These are phyloP conservation scores for Hypoxylon perforatum DNA, from an alignment of 495 filamentous ascomycete genomes.

Conservation along the genomic window DNA sequence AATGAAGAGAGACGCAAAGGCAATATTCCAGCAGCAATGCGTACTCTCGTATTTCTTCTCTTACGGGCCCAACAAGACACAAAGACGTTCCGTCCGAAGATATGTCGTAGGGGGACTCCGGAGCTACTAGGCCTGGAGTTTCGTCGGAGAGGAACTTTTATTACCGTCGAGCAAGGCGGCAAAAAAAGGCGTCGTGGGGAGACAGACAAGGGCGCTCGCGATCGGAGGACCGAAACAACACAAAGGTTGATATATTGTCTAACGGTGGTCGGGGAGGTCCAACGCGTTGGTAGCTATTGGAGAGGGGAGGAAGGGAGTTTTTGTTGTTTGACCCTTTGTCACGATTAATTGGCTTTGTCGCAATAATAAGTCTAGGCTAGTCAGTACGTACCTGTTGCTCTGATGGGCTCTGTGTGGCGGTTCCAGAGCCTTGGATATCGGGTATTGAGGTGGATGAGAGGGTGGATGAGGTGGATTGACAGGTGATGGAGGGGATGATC, in stretches of 20 bases:
- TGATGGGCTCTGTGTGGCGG: conserved; percentile 10
- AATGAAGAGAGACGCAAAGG: conserved; percentile 39
- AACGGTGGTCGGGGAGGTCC: conserved; percentile 15
- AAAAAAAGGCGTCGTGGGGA: conserved; percentile 1
- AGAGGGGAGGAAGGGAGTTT: conserved; percentile 14
- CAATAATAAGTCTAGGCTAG: conserved; percentile 15
- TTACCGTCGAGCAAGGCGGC: conserved; percentile 2
- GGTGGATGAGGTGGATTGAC: background rate
- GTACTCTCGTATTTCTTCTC: conserved; percentile 28
- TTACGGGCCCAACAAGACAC: conserved; percentile 16
- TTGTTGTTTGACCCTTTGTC: conserved; percentile 28
- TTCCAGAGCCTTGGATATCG: conserved; percentile 23
- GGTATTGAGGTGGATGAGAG: no score
- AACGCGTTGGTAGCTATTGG: conserved; percentile 17
- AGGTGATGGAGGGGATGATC: conserved; percentile 22
- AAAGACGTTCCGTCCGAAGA: conserved; percentile 18
- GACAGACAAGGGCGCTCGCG: background rate
- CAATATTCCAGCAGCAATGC: conserved; percentile 52
- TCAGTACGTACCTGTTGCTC: conserved; percentile 29
- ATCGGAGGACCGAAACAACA: conserved; percentile 7
- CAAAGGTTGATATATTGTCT: conserved; percentile 27
- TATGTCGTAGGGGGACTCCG: conserved; percentile 3
- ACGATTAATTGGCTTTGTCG: conserved; percentile 36
- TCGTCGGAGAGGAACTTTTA: conserved; percentile 2
- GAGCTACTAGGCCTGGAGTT: background rate